Evolutionary conservation across 2,329 filamentous ascomycete genomes (phyloP).

Genomic region (Cyphellophora attinorum): DNA sequence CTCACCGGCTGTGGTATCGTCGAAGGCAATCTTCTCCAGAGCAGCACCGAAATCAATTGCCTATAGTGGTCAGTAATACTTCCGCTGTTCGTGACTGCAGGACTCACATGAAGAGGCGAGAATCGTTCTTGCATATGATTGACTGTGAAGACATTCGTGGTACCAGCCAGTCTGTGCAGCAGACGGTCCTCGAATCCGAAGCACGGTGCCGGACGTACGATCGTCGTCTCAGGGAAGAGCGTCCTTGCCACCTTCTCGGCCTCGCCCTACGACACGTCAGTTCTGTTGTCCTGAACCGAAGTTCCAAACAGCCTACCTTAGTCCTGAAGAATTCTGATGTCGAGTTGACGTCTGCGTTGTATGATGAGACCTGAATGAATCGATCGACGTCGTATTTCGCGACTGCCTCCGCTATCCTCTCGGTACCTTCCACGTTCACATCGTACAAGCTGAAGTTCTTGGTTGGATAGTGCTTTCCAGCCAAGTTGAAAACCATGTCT

Average conservation of each 20-base stretch:
- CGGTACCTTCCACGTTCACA: conserved; percentile 83
- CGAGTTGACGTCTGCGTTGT: conserved; percentile 75
- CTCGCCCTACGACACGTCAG: conserved; percentile 44
- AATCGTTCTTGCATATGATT: conserved; percentile 91
- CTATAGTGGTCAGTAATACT: too few species aligned
- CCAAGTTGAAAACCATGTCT: conserved; percentile 92
- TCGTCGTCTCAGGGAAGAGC: conserved; percentile 94
- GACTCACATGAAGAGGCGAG: conserved; percentile 78
- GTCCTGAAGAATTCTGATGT: conserved; percentile 82
- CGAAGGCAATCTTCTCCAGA: conserved; percentile 80
- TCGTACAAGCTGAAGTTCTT: conserved; percentile 95
- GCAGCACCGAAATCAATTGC: conserved; percentile 83
- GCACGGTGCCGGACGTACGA: conserved; percentile 85
- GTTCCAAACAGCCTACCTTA: conserved; percentile 48
- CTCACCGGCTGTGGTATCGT: conserved; percentile 80
- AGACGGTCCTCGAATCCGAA: conserved; percentile 94
- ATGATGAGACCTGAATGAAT: conserved; percentile 92
- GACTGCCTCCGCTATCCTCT: conserved; percentile 85
- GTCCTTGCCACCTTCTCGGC: conserved; percentile 75
- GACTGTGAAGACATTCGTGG: conserved; percentile 73
- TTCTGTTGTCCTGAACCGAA: not conserved
- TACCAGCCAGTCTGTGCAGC: conserved; percentile 71
- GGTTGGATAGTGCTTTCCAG: conserved; percentile 90
- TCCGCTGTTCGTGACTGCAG: too few species aligned
- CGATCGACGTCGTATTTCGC: conserved; percentile 98